phyloP scores from a whole-genome alignment of 768 basidiomycete genomes.

The Phanerochaete sordida region DNA sequence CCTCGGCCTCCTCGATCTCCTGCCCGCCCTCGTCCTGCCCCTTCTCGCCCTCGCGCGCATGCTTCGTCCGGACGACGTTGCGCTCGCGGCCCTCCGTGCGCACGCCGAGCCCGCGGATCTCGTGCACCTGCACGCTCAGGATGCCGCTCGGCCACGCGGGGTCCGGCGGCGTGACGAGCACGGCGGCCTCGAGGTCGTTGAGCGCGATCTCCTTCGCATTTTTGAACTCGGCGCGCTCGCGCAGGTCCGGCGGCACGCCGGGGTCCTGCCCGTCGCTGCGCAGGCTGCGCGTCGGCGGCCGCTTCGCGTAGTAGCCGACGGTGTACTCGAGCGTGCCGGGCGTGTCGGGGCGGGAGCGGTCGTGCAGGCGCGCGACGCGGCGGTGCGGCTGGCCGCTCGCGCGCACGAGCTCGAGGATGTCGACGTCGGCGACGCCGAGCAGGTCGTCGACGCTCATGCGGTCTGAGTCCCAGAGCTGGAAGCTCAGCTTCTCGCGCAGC shows the following conservation, averaged over 20 bases:
- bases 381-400: conserved; percentile 24
- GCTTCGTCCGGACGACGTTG: conserved; percentile 22
- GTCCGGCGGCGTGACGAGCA: conserved; percentile 47
- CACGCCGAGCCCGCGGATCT: conserved; percentile 60
- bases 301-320: conserved; percentile 50
- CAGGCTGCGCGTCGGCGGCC: conserved; percentile 21
- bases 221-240: conserved; percentile 43
- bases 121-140: conserved; percentile 60
- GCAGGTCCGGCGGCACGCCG: conserved; percentile 34
- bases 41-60: conserved; percentile 49
- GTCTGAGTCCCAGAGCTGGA: conserved; percentile 77
- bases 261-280: conserved; percentile 32
- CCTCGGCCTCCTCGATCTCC: conserved; percentile 48
- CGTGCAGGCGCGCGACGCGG: conserved; percentile 19
- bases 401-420: conserved; percentile 27
- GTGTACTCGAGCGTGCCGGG: conserved; percentile 45
- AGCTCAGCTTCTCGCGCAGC: conserved; percentile 56
- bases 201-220: conserved; percentile 45
- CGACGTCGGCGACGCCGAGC: conserved; percentile 45
- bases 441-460: conserved; percentile 40
- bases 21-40: conserved; percentile 54
- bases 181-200: conserved; percentile 40
- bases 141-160: conserved; percentile 65
- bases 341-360: conserved; percentile 26
- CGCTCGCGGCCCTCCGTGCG: conserved; percentile 36